Evolutionary conservation across 208 protist genomes (phyloP), one percentile per base, ranked within the genome.

Genomic region (Herpetomonas samuelpessoai): DNA sequence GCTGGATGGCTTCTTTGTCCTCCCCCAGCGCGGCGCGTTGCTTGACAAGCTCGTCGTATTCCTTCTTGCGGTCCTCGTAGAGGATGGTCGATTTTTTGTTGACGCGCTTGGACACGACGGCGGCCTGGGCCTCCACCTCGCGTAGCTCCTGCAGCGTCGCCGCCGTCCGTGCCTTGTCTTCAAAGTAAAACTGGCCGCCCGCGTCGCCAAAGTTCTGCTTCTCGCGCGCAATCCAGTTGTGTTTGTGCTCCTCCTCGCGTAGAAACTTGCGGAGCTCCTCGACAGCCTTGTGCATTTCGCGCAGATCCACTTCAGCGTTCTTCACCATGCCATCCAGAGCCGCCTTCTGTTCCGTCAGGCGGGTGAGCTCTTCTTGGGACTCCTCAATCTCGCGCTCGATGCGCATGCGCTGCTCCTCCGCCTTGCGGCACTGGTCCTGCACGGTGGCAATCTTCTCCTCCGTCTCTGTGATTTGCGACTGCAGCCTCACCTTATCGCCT

Each of bases 1-100:
- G 70, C 68, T 96, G 91, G 62, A 99, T 98, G 10, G 96, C 93
- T 41, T 90, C 76, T 76, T 99, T 99, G 71, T 99, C 98, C 38
- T 97, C 89, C 52, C 97, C 77, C 0, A 97, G 74, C 18, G 86
- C 76, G 6, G 68, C 63, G 62, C 96, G 97, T 74, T 99, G 99
- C 30, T 91, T 71, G 19, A 95, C 80, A 1, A 99, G 80, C 35
- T 99, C 97, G 45, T 95, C 69, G 79, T 98, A 99, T 62, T 99
- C 98, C 58, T 91, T 67, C 70, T 98, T 92, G 7, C 96, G 87
- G 48, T 92, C 95, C 46, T 98, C 96, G 70, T 97, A 97, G 28
- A 98, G 88, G 18, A 91, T 68, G 24, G 97, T 92, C 3, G 98
- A 91, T 65, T 99, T 98, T 26, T 91, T 86, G 62, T 98, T 97